Conservation (phyloP, 73 alveolate species). For the Tetrahymena elliotti region DNA sequence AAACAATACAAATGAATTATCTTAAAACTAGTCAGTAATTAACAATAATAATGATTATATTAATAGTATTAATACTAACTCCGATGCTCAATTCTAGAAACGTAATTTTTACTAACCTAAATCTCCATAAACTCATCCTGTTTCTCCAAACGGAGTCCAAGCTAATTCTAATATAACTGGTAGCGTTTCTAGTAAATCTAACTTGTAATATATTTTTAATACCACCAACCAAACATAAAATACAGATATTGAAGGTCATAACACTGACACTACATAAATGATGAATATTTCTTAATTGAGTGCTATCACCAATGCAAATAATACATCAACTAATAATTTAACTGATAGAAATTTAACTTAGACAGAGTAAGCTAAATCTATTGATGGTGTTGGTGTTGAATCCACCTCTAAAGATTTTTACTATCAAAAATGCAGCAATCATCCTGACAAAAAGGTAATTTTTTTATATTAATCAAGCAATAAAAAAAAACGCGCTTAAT, state of each 20-base stretch:
- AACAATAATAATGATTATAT: background rate
- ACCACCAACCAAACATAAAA: background rate
- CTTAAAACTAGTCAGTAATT: background rate
- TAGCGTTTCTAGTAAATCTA: background rate
- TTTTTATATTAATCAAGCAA: background rate
- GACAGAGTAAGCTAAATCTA: background rate
- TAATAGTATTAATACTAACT: background rate
- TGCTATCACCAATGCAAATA: background rate
- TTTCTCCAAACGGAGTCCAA: background rate
- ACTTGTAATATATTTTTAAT: background rate
- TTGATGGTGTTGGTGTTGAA: background rate
- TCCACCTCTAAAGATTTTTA: background rate
- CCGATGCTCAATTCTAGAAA: background rate
- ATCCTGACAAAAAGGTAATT: background rate
- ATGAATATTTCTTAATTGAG: background rate
- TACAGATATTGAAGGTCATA: background rate
- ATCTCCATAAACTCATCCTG: background rate
- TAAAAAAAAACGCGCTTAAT: background rate
- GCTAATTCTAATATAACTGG: background rate
- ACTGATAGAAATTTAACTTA: background rate
- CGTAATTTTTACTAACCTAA: background rate
- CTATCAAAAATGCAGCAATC: background rate
- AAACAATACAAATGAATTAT: background rate
- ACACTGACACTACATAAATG: background rate
- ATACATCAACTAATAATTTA: background rate